Percentiles rank a stretch among this genome's conserved stretches.
Conservation (phyloP, 73 alveolate species). For the Tetrahymena thermophila region DNA sequence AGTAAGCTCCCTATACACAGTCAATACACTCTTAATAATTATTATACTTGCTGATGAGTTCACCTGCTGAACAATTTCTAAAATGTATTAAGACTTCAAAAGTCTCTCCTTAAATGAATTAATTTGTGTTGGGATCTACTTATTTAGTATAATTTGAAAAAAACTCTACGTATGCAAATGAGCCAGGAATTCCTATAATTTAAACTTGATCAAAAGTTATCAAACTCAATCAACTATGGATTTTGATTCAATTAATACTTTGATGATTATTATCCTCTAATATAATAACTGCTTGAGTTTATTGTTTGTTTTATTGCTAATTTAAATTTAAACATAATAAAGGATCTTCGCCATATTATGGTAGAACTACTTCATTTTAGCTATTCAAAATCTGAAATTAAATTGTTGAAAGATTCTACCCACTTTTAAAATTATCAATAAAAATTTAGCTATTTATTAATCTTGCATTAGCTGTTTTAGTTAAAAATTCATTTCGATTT, state of each 20-base stretch:
- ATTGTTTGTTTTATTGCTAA: background rate
- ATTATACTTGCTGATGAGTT: background rate
- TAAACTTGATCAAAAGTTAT: background rate
- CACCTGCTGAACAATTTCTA: background rate
- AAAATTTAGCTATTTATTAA: background rate
- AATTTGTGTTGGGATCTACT: background rate
- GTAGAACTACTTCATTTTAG: background rate
- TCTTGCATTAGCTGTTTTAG: background rate
- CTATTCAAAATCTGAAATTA: background rate
- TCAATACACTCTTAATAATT: background rate
- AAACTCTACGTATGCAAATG: background rate
- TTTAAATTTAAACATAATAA: background rate
- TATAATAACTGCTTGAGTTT: background rate
- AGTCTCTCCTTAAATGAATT: background rate
- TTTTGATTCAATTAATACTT: background rate
- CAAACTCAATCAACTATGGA: background rate
- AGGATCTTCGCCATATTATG: background rate
- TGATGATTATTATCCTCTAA: background rate
- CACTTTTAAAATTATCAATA: background rate
- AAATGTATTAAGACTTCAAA: background rate
- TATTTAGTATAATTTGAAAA: background rate
- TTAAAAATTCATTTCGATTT: background rate
- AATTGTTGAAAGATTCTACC: background rate
- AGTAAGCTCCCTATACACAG: slow-evolving; percentile 11
- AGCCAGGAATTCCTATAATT: background rate